Base-by-base conservation (phyloP, 305 asterid genomes). In the Plantago coronopus region DNA sequence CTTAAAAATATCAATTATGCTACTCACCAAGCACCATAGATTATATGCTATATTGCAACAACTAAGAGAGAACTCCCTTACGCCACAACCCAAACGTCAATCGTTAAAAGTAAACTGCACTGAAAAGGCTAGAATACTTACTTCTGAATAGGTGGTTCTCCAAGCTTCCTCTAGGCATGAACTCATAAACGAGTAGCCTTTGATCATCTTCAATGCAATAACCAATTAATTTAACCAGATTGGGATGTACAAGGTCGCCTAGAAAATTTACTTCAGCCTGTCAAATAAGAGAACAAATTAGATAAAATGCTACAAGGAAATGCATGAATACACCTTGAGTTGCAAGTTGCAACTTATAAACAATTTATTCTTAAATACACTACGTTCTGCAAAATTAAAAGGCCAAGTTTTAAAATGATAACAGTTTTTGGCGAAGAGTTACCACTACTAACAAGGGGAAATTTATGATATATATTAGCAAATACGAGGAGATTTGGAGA, bases 131-230 rank as follows among this genome's bases (percentile, higher is more conserved):
- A 27, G 63, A 70, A 22, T 67, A 66, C 89, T 19, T 85, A 91
- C 98, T 79, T 79, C 98, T 86, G 72, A 91, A 91, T 38, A 91
- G 81, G 71, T 91, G 98, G 79, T 88, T 91, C 77, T 91, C 98
- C 83, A 91, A 74, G 83, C 98, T 91, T 81, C 96, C 98, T 56
- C 98, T 77, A 18, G 96, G 98, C 98, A 91, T 86, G 74, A 91
- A 91, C 77, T 91, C 98, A 49, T 91, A 91, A 29, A 75, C 98
- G 45, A 91, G 81, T 71, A 91, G 78, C 81, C 96, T 82, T 63
- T 91, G 98, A 65, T 91, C 91, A 47, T 91, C 98, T 82, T 91
- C 98, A 54, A 88, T 91, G 72, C 98, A 91, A 83, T 84, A 91
- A 51, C 98, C 98, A 63, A 91, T 80, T 66, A 91, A 71, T 65